Conservation (phyloP, 345 rosid species). For the Brassica carinata region DNA sequence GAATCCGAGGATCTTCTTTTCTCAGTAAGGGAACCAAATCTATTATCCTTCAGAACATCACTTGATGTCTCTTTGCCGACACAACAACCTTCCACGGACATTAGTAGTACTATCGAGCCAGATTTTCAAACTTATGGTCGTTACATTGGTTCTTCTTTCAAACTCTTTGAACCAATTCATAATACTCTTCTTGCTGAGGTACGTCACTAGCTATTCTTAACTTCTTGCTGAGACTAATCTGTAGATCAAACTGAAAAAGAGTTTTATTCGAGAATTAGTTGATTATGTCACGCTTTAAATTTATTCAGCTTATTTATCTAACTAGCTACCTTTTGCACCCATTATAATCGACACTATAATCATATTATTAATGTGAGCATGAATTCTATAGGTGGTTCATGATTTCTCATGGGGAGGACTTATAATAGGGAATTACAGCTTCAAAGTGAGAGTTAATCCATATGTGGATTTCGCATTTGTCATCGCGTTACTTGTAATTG, state of each 20-base stretch:
- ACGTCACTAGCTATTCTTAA: conserved; percentile 5
- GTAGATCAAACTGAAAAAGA: not conserved
- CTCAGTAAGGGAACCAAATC: conserved; percentile 45
- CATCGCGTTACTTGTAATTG: conserved; percentile 37
- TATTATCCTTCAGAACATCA: conserved; percentile 53
- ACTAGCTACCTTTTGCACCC: not conserved
- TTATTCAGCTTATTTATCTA: not conserved
- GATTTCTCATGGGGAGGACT: conserved; percentile 44
- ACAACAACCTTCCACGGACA: conserved; percentile 15
- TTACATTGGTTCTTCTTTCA: conserved; percentile 58
- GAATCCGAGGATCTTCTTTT: conserved; percentile 41
- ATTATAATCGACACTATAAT: not conserved
- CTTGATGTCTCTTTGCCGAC: conserved; percentile 49
- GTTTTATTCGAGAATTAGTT: too few relatives aligned
- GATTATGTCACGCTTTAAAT: not conserved
- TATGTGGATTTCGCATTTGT: conserved; percentile 58
- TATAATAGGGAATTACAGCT: conserved; percentile 47
- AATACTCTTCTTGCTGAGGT: conserved; percentile 67
- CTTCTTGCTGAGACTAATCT: conserved; percentile 2
- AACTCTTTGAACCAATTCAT: conserved; percentile 47
- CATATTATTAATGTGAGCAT: not conserved
- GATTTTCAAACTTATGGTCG: conserved; percentile 54
- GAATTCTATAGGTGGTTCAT: conserved; percentile 46
- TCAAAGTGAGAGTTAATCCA: conserved; percentile 50
- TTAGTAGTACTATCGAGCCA: not conserved